phyloP scores from a whole-genome alignment of 2,329 filamentous ascomycete genomes.

The Peltaster fructicola region DNA sequence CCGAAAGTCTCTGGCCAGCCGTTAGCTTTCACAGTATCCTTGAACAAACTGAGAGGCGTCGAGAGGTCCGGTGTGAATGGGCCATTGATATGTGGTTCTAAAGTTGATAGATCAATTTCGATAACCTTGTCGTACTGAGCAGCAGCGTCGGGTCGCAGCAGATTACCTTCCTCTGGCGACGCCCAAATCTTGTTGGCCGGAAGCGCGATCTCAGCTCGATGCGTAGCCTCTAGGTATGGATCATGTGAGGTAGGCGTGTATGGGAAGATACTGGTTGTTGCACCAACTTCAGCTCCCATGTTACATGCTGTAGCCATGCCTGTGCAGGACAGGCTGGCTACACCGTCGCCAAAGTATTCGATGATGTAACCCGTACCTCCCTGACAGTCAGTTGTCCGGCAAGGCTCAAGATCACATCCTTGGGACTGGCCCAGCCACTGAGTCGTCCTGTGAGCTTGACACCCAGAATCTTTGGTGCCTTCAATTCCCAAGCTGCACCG shows the following conservation, averaged over 20 bases:
- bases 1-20: constrained; percentile 83
- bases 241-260: constrained; percentile 65
- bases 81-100: constrained; percentile 94
- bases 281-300: constrained; percentile 84
- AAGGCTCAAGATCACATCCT: constrained; percentile 84
- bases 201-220: constrained; percentile 52
- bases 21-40: constrained; percentile 64
- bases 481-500: constrained; percentile 92
- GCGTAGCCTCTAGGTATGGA: constrained; percentile 73
- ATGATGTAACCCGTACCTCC: constrained; percentile 90
- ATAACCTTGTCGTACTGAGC: constrained; percentile 84
- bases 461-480: constrained; percentile 78
- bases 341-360: constrained; percentile 64
- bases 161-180: constrained; percentile 39
- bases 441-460: constrained; percentile 71
- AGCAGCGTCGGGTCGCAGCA: constrained; percentile 59
- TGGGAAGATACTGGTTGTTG: constrained; percentile 90
- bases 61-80: constrained; percentile 93
- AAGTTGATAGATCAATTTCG: constrained; percentile 70
- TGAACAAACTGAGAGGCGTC: constrained; percentile 80
- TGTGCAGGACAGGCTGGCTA: constrained; percentile 75
- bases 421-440: constrained; percentile 80
- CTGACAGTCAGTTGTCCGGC: constrained; percentile 75
- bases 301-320: constrained; percentile 87
- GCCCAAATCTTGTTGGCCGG: constrained; percentile 46